Conservation (phyloP, 2,329 filamentous ascomycete genomes). For the Epichloe bromicola region DNA sequence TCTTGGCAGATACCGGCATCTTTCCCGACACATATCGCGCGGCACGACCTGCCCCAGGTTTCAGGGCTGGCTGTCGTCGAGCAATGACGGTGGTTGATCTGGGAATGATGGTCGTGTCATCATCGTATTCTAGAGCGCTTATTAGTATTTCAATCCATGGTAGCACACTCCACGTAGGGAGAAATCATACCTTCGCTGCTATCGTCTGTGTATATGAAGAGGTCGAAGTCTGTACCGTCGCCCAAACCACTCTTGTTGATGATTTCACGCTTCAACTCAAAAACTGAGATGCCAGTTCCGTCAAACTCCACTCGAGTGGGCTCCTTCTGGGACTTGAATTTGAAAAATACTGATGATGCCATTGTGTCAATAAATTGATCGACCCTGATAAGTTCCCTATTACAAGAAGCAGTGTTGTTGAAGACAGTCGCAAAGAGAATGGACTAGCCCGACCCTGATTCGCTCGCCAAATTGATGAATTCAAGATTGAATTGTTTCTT, state of each 20-base stretch:
- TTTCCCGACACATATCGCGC: constrained; percentile 94
- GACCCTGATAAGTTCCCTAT: constrained; percentile 10
- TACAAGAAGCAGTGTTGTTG: constrained; percentile 11
- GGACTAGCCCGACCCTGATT: neutral
- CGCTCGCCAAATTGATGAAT: constrained; percentile 2
- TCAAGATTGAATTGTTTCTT: constrained; percentile 6
- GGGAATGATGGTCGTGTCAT: constrained; percentile 95
- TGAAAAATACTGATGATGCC: constrained; percentile 98
- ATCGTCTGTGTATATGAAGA: constrained; percentile 88
- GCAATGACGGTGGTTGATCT: constrained; percentile 90
- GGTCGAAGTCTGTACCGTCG: constrained; percentile 91
- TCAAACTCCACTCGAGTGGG: constrained; percentile 91
- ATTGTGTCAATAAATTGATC: constrained; percentile 39
- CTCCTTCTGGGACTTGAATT: constrained; percentile 98
- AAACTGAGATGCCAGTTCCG: constrained; percentile 93
- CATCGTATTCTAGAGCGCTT: constrained; percentile 64
- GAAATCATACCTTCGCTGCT: constrained; percentile 64
- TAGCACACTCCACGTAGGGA: neutral
- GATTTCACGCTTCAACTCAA: constrained; percentile 97
- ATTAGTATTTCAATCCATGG: constrained; percentile 14
- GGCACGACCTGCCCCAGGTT: constrained; percentile 77
- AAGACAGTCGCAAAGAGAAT: constrained; percentile 5
- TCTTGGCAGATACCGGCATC: constrained; percentile 82
- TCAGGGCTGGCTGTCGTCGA: constrained; percentile 68
- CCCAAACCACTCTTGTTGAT: constrained; percentile 88